Percentiles rank a stretch among this genome's conserved stretches.
These are phyloP conservation scores for Paecilomyces sp. DNA, from an alignment of 2,329 filamentous ascomycete species.

Conservation along the genomic window DNA sequence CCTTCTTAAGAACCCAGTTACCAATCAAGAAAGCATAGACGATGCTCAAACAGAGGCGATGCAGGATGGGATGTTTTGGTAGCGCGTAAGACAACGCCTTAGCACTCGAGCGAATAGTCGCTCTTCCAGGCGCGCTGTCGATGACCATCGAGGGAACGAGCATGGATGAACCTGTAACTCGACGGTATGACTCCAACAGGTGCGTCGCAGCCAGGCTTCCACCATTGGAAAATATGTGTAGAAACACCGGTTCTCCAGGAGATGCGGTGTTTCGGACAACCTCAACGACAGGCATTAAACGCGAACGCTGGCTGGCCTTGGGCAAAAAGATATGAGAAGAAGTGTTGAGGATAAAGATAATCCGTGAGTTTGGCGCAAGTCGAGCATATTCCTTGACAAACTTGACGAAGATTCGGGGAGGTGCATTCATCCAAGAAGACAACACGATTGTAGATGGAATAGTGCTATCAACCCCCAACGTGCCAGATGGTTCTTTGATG, in stretches of 20 bases:
- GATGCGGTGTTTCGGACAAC: conserved; percentile 19
- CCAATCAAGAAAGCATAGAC: conserved; percentile 18
- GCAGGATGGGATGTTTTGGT: conserved; percentile 23
- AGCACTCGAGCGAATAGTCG: conserved; percentile 16
- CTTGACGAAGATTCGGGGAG: conserved; percentile 37
- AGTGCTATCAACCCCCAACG: conserved; percentile 3
- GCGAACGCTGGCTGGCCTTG: conserved; percentile 16
- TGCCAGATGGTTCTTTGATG: conserved; percentile 24
- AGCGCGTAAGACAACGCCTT: conserved; percentile 30
- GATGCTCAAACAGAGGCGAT: conserved; percentile 17
- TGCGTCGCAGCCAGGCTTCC: conserved; percentile 34
- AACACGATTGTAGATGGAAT: conserved; percentile 34
- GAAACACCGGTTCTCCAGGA: conserved; percentile 22
- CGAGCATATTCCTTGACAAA: conserved; percentile 40
- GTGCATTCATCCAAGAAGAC: conserved; percentile 44
- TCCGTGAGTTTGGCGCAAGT: conserved; percentile 36
- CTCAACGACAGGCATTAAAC: conserved; percentile 27
- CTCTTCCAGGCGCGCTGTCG: conserved; percentile 40
- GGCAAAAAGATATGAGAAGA: conserved; percentile 27
- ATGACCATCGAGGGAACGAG: conserved; percentile 36
- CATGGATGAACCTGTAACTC: conserved; percentile 23
- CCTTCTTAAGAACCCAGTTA: conserved; percentile 9
- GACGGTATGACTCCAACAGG: conserved; percentile 32
- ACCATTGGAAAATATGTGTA: conserved; percentile 47
- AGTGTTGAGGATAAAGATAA: conserved; percentile 34